Evolutionary conservation across 2,329 filamentous ascomycete species (phyloP).

Genomic region (Fusarium equiseti): DNA sequence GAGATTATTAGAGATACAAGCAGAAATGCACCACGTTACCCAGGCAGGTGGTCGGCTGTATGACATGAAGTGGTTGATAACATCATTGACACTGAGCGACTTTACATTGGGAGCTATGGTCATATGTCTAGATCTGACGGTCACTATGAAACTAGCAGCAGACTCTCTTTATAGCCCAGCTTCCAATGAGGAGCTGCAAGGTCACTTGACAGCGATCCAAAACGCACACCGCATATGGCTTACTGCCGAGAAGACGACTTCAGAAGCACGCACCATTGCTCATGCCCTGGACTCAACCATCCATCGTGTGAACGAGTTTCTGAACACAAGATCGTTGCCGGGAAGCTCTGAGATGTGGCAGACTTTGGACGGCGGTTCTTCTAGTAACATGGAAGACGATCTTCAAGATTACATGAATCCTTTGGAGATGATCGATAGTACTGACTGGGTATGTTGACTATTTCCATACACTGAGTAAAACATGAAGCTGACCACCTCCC

Average conservation of each 20-base stretch:
- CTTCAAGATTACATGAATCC: constrained; percentile 10
- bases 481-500: not conserved
- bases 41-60: constrained; percentile 59
- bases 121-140: constrained; percentile 56
- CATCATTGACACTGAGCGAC: constrained; percentile 60
- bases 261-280: constrained; percentile 39
- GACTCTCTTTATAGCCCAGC: rapidly evolving
- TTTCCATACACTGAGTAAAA: not conserved
- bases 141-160: constrained; percentile 28
- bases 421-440: constrained; percentile 17
- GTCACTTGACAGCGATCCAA: constrained; percentile 24
- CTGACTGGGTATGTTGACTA: constrained; percentile 40
- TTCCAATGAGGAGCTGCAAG: not conserved
- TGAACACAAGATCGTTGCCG: not conserved
- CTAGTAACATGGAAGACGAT: rapidly evolving
- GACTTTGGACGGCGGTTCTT: rapidly evolving
- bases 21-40: constrained; percentile 49
- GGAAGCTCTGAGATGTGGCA: rapidly evolving
- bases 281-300: constrained; percentile 41
- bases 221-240: constrained; percentile 43
- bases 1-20: constrained; percentile 46
- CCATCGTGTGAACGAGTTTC: constrained; percentile 5
- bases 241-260: not conserved
- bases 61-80: constrained; percentile 60
- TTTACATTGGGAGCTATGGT: constrained; percentile 66